Base-by-base conservation (phyloP, 176 grass and related monocot species). In the Leersia perrieri region DNA sequence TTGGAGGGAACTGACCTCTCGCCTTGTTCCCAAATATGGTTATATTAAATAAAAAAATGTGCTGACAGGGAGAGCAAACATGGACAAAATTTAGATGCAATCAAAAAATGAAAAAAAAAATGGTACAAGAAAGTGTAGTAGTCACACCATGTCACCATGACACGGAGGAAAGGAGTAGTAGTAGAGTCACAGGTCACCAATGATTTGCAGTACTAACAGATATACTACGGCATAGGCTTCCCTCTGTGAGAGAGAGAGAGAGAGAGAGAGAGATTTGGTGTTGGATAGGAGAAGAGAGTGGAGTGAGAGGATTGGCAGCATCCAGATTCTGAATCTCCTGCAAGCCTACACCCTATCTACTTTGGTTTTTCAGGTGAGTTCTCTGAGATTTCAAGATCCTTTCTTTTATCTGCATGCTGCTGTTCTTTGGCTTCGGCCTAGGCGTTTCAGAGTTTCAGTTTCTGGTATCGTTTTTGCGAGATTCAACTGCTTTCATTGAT, bases 251-350 rank as follows among this genome's bases (percentile, higher is more conserved):
- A 85, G 67, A 68, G 41, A 44, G 23, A 42, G 64, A 34, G 63
- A 47, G 65, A 40, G 35, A 60, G 74, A 11, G 28, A 16, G 39
- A 66, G 66, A 67, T 72, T 66, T 66, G 42, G 74, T 53, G 16
- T 41, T 76, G 72, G 82, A 65, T 57, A 81, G 45, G 45, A 67
- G 71, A 67, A 39, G 60, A 31, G 42, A 35, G 70, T 47, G 69
- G 74, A 58, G 45, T 18, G 36, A 45, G 69, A 67, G 11, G 86
- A 78, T 47, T 79, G 83, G 26, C 60, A 32, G 63, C 70, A 75
- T 41, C 63, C 63, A 70, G 71, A 85, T 85, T 89, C 87, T 75
- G 82, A 89, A 89, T 81, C 82, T 81, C 26, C 76, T 63, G 25
- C 1, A 41, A 77, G 36, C 61, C 8, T 68, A 23, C 25, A 15